Base-by-base conservation (phyloP, 2,329 filamentous ascomycete species). In the Aspergillus neoniger region DNA sequence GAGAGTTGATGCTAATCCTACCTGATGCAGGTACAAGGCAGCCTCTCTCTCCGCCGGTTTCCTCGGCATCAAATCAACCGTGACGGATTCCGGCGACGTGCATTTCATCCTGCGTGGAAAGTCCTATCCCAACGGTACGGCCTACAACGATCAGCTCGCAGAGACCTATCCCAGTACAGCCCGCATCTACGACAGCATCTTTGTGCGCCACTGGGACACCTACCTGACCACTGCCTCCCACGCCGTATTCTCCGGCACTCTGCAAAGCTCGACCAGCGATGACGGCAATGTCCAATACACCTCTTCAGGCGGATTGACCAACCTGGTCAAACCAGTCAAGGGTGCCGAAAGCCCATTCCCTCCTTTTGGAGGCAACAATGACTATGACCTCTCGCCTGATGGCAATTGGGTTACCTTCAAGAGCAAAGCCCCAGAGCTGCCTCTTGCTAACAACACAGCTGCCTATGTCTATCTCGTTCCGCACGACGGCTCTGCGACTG, bases 151-250 rank as follows among this genome's bases (percentile, higher is more conserved):
- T 12, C 81, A 87, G 39, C 81, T 82, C 14, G 86, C 85, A 39
- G 78, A 84, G 63, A 86, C 87, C 70, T 80, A 84, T 2, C 77
- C 81, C 23, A 88, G 88, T 19, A 85, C 86, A 3, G 91, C 86
- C 28, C 88, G 85, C 68, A 83, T 92, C 21, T 95, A 95, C 74
- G 86, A 86, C 19, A 86, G 84, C 51, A 84, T 93, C 25, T 95
- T 91, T 69, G 90, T 91, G 28, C 85, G 91, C 14, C 91, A 96
- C 70, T 96, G 91, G 91, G 91, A 96, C 72, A 76, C 83, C n/a
- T 96, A 89, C 77, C 80, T 87, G 25, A 86, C 84, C 0, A 83
- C 87, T 49, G 88, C 91, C 69, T 86, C 84, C 63, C 89, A 88
- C 69, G 84, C 89, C 2, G 82, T 96, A 28, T 95, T 89, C 82